Conservation (phyloP, 495 filamentous ascomycete species). For the Talaromyces trachyspermus region DNA sequence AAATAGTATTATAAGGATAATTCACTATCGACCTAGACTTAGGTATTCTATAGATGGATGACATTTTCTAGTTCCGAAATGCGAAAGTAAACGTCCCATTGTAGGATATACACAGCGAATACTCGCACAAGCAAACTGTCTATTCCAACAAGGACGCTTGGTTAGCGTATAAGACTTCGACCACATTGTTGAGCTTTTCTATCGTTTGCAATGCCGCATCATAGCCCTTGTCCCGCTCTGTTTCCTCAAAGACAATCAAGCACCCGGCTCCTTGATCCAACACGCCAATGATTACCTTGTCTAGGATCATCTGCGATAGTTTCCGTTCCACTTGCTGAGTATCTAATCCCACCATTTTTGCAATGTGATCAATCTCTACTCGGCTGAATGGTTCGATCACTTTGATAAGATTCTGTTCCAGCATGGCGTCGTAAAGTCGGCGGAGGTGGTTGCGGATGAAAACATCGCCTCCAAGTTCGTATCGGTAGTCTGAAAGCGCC, state of each 20-base stretch:
- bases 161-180: constrained; percentile 95
- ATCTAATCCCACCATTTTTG: constrained; percentile 93
- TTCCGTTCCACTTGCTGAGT: constrained; percentile 96
- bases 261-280: constrained; percentile 96
- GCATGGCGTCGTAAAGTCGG: constrained; percentile 92
- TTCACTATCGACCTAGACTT: not conserved
- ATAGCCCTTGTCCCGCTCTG: constrained; percentile 84
- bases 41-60: not conserved
- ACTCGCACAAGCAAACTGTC: constrained; percentile 9
- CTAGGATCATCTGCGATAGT: constrained; percentile 97
- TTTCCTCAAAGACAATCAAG: constrained; percentile 94
- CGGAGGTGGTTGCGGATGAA: constrained; percentile 95
- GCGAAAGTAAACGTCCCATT: not conserved
- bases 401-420: constrained; percentile 98
- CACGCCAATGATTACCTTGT: constrained; percentile 96
- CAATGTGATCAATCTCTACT: constrained; percentile 93
- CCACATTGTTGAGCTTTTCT: constrained; percentile 94
- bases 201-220: constrained; percentile 92
- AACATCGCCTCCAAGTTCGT: constrained; percentile 82
- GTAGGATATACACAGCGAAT: not conserved
- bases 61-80: too few relatives aligned
- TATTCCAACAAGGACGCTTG: constrained; percentile 94
- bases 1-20: not conserved
- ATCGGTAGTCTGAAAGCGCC: constrained; percentile 78
- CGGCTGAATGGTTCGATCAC: constrained; percentile 97